Evolutionary conservation across 306 rosid species (phyloP), one percentile per base, ranked within the genome.

Genomic region (Hippophae tibetana): DNA sequence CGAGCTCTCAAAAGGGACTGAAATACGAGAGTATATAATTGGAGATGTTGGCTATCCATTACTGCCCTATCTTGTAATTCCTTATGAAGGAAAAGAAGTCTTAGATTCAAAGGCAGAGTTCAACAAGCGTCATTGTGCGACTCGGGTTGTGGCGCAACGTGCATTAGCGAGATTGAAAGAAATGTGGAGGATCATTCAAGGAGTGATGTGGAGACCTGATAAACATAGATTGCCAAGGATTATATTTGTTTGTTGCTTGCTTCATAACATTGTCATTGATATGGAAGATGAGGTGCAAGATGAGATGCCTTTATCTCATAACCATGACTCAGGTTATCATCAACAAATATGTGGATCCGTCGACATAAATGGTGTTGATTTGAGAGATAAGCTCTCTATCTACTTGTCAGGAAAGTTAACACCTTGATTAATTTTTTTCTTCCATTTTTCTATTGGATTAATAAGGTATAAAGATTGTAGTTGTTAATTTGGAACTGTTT

Each of bases 191-290:
- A 85, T 87, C 80, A 90, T 90, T 67, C 84, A 75, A 10, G 98
- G 98, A 67, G 76, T 74, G 13, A 90, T 90, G 96, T 87, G 98
- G 98, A 75, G 98, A 52, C 98, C 96, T 0, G 98, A 90, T 78
- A 87, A 82, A 60, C 96, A 90, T 59, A 77, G 87, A 43, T 51
- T 90, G 66, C 98, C 98, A 0, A 81, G 96, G 76, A 87, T 90
- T 47, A 87, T 90, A 63, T 85, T 90, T 0, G 96, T 87, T 53
- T 90, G 96, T 61, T 87, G 98, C 69, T 58, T 90, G 71, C 95
- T 90, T 79, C 98, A 90, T 49, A 87, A 90, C 80, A 90, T 90
- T 60, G 70, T 74, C 54, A 83, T 90, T 43, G 96, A 87, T 18
- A 72, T 85, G 84, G 77, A 76, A 58, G 90, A 77, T 52, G 87